Evolutionary conservation across 2,329 filamentous ascomycete species (phyloP), one percentile per base, ranked within the genome.

Genomic region (Aspergillus pseudoviridinutans): DNA sequence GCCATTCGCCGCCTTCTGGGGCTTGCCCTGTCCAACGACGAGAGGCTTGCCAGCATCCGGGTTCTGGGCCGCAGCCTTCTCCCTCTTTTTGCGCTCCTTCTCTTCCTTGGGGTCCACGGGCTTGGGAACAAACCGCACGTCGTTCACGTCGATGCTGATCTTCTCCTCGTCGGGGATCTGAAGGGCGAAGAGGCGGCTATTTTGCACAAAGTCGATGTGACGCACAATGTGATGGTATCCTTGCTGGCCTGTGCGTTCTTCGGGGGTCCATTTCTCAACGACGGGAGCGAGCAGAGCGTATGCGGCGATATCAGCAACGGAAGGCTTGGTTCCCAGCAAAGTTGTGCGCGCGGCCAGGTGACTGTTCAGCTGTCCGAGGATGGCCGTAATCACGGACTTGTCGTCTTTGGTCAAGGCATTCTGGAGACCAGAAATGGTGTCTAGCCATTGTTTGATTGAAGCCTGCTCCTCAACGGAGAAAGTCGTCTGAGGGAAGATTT

Each of bases 71-170:
- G 78, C 79, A 17, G 80, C 80, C 82, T 96, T 96, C 79, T 96
- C 92, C 82, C 95, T 96, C 88, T 96, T 97, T 77, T 93, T 85
- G 50, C 89, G 87, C 83, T 97, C 92, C 82, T 97, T 97, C 82
- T 97, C 93, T 56, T 92, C 92, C 82, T 95, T 96, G 68, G 89
- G 86, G 65, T 96, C 92, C 61, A 93, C 86, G 22, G 90, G 90
- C 66, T 93, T 93, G 79, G 94, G 93, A 67, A 92, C 88, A 74
- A 92, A 92, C 62, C 91, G 83, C 58, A 97, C 84, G 66, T 92
- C 88, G 68, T 92, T 87, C 52, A 85, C 79, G 74, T 97, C 87
- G 65, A 97, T 84, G 64, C 79, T 78, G 68, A 97, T 78, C 82
- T 94, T 96, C 71, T 94, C 86, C 54, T 78, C 81, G 14, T 88